Evolutionary conservation across 2,329 filamentous ascomycete genomes (phyloP), one percentile per base, ranked within the genome.

Genomic region (Aspergillus caelatus): DNA sequence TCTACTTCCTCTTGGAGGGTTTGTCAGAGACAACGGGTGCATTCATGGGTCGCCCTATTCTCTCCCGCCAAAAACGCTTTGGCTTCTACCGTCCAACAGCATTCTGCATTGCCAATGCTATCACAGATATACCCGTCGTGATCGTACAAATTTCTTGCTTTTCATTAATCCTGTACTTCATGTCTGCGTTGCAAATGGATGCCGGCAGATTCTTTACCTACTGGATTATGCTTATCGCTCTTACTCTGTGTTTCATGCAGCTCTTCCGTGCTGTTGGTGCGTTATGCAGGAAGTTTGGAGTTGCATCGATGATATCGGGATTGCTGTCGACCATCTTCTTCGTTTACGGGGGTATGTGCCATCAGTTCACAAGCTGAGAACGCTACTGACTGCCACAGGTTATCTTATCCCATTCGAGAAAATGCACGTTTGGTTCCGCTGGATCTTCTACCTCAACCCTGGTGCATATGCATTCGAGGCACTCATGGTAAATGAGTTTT

Each of bases 401-500:
- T 89, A 86, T 73, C 80, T 88, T 72, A 88, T 89, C 56, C 81
- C 81, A 1, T 86, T 86, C 60, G 77, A 81, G 0, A 77, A 85
- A 58, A 88, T 89, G 86, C 85, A 87, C 50, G 81, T 82, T 1
- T 89, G 85, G 85, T 86, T 89, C 54, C 74, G 76, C 21, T 89
- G 87, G 87, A 77, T 89, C 11, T 87, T 83, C 67, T 88, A 86
- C 79, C 81, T 89, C 26, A 83, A 89, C 67, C 89, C 89, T 0
- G 77, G 91, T 9, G 83, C 88, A 0, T 92, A 91, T 63, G 88
- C 82, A 0, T 92, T 91, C 53, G 87, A 91, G 63, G 85, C 85
- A 0, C 76, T 93, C 0, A 80, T 92, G 69, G 83, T 87, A 0
- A 92, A 92, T 68, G 90, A 92, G 71, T 91, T 92, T 60, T 82